Base-by-base conservation (phyloP, 352 stramenopile genomes). In the Phytopythium boreale region DNA sequence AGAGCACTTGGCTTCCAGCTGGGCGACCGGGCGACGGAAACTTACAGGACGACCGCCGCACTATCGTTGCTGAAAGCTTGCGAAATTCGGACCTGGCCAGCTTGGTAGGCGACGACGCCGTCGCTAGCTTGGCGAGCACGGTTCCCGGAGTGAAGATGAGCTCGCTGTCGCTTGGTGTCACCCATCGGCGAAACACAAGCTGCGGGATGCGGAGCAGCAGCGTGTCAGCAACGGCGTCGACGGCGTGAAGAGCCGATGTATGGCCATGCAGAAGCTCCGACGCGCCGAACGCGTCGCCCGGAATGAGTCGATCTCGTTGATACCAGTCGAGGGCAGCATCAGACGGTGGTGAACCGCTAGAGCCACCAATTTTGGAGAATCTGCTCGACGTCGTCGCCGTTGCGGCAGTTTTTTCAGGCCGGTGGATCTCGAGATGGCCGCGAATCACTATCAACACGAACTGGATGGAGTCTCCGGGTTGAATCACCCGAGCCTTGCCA, bases 171-270 rank as follows among this genome's bases (percentile, higher is more conserved):
- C 80, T 64, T 2, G 76, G 74, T 17, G 39, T 24, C 15, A 86
- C 61, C 81, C 81, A 90, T 6, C 79, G 74, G 0, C 84, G 71
- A 53, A 88, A 76, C 3, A 72, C 34, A 14, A 61, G 12, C 20
- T 58, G 68, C 2, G 76, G 62, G 10, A 90, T 71, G 17, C 62
- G 70, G 9, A 87, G 59, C 11, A 90, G 6, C 1, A 72, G 65
- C 12, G 81, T 88, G 14, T 61, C 70, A 1, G 74, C 26, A 51
- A 81, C 67, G 5, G 63, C 74, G 5, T 73, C 59, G 52, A 87
- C 62, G 24, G 52, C 41, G 8, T 49, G 31, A 9, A 29, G 34
- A 9, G 56, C 64, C 10, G 37, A 8, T 44, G 22, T 4, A 26
- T 31, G 50, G 34, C 4, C 51, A 39, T 24, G 73, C 58, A 31